Evolutionary conservation across 2,329 filamentous ascomycete genomes (phyloP).

Genomic region (Cercospora sp.): DNA sequence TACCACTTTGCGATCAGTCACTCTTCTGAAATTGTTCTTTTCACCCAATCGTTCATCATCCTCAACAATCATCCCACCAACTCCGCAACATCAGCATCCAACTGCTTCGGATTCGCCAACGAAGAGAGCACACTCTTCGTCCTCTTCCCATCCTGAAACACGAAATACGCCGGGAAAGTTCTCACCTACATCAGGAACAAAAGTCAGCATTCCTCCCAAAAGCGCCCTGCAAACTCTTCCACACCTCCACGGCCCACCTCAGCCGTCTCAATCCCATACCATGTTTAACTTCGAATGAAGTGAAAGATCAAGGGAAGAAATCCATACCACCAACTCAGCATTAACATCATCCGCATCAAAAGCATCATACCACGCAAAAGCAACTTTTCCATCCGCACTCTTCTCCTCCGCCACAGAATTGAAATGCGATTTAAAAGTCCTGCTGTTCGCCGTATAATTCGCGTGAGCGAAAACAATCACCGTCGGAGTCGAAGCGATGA

Average conservation of each 20-base stretch:
- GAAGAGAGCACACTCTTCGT: conserved; percentile 11
- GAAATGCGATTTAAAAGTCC: conserved; percentile 9
- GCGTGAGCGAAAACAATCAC: conserved; percentile 6
- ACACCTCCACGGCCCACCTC: no score
- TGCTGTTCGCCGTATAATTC: conserved; percentile 3
- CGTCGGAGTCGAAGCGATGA: conserved; percentile 2
- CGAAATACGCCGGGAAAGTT: conserved; percentile 6
- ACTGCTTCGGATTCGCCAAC: conserved; percentile 8
- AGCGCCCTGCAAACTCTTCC: no score
- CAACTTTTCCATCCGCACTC: not conserved
- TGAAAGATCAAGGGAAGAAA: no score
- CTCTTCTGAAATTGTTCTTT: not conserved
- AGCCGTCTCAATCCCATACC: no score
- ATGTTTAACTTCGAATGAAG: no score
- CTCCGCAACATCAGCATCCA: conserved; percentile 5
- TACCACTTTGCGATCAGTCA: not conserved
- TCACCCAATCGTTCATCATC: no score
- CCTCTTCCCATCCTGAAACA: conserved; percentile 9
- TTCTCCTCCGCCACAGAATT: not conserved
- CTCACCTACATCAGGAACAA: no score
- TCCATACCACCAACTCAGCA: conserved; percentile 7
- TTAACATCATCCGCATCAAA: conserved; percentile 13
- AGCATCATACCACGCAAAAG: conserved; percentile 11
- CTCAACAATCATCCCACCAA: not conserved
- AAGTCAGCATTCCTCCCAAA: no score